phyloP scores from a whole-genome alignment of 2,329 filamentous ascomycete genomes.

The Trematosphaeria pertusa region DNA sequence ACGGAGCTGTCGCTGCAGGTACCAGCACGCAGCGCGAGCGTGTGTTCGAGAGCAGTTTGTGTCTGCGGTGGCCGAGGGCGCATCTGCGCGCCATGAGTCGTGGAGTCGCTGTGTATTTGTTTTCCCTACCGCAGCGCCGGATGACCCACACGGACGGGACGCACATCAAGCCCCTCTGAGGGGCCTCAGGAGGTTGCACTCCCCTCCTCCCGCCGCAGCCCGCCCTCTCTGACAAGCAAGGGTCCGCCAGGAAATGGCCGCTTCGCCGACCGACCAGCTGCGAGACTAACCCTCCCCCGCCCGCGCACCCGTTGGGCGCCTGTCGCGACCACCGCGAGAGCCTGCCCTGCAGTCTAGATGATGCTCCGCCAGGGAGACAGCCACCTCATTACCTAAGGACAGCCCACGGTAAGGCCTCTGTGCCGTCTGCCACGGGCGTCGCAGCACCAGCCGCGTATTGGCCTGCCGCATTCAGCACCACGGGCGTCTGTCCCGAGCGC shows the following conservation, averaged over 20 bases:
- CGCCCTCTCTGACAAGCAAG: slow-evolving; percentile 18
- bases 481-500: slow-evolving; percentile 4
- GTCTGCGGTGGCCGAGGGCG: background rate
- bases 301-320: background rate
- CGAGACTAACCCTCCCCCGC: slow-evolving; percentile 3
- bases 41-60: background rate
- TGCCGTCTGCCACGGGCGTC: background rate
- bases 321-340: background rate
- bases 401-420: slow-evolving; percentile 1
- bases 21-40: background rate
- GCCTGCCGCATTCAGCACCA: slow-evolving; percentile 10
- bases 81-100: background rate
- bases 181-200: slow-evolving; percentile 1
- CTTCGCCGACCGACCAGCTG: slow-evolving; percentile 1
- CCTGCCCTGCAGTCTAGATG: too few species aligned
- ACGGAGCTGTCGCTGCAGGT: slow-evolving; percentile 1
- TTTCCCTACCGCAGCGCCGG: background rate
- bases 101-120: background rate
- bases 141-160: slow-evolving; percentile 1
- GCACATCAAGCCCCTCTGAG: background rate
- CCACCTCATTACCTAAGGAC: slow-evolving; percentile 17
- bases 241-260: slow-evolving; percentile 5
- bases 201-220: slow-evolving; percentile 1
- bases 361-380: background rate
- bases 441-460: slow-evolving; percentile 9